Conservation (phyloP, 1,284 basidiomycete genomes). For the Fomitopsis betulina region DNA sequence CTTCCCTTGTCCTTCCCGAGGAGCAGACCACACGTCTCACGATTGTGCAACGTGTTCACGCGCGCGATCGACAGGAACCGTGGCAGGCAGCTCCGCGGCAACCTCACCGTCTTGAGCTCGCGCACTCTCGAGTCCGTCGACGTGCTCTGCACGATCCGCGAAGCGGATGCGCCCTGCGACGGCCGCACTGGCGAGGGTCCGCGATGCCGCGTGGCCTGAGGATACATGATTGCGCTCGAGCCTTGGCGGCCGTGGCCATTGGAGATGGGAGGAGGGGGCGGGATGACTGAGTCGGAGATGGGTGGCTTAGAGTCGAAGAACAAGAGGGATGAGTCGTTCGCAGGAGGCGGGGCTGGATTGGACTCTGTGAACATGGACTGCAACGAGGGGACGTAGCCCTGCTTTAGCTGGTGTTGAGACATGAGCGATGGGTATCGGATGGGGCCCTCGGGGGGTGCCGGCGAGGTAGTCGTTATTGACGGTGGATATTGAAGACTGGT, state of each 20-base stretch:
- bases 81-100: slow-evolving; percentile 67
- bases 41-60: slow-evolving; percentile 53
- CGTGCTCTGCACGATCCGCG: slow-evolving; percentile 24
- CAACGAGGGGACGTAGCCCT: slow-evolving; percentile 61
- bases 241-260: slow-evolving; percentile 11
- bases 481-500: slow-evolving; percentile 26
- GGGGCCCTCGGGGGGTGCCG: slow-evolving; percentile 40
- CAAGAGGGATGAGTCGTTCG: slow-evolving; percentile 23
- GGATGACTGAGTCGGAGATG: too few species aligned
- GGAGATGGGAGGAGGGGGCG: too few species aligned
- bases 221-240: slow-evolving; percentile 11
- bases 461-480: slow-evolving; percentile 59
- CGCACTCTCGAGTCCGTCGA: slow-evolving; percentile 25
- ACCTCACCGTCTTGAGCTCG: slow-evolving; percentile 53
- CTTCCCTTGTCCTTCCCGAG: slow-evolving; percentile 52
- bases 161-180: slow-evolving; percentile 5
- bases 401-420: slow-evolving; percentile 63
- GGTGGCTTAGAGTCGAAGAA: slow-evolving; percentile 22
- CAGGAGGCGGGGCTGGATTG: slow-evolving; percentile 11
- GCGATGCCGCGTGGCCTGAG: slow-evolving; percentile 14
- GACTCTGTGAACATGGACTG: slow-evolving; percentile 45
- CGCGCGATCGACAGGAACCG: slow-evolving; percentile 69
- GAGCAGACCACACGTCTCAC: slow-evolving; percentile 65
- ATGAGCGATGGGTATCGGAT: slow-evolving; percentile 60
- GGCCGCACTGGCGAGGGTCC: slow-evolving; percentile 20